Percentiles rank a stretch among this genome's conserved stretches.
Evolutionary conservation across 805 yeast species (phyloP).

Genomic region (Candida maris): DNA sequence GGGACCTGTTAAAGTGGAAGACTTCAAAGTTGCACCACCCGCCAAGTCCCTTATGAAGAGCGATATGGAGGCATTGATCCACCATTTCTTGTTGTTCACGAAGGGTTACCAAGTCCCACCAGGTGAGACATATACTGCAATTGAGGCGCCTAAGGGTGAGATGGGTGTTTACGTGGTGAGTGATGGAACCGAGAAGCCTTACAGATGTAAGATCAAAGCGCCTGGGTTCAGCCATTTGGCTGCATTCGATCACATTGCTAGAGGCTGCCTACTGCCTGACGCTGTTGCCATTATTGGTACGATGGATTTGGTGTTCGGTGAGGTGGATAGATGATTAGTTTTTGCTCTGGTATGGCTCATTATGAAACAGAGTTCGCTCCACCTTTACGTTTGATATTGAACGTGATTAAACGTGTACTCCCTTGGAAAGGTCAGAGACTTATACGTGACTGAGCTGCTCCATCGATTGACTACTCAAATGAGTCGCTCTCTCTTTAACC

Average conservation of each 20-base stretch:
- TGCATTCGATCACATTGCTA: conserved; percentile 81
- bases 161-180: conserved; percentile 88
- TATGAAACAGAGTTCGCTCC: too few species aligned
- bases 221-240: conserved; percentile 91
- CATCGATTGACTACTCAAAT: conserved; percentile 2
- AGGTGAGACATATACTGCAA: conserved; percentile 88
- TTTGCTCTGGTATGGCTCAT: too few species aligned
- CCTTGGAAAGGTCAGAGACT: too few species aligned
- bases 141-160: conserved; percentile 94
- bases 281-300: conserved; percentile 94
- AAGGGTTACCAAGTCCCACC: conserved; percentile 87
- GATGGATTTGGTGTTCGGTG: conserved; percentile 93
- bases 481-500: conserved; percentile 3
- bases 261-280: conserved; percentile 86
- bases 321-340: conserved; percentile 82
- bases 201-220: conserved; percentile 90
- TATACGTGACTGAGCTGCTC: neutral
- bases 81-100: conserved; percentile 82
- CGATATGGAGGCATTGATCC: conserved; percentile 90
- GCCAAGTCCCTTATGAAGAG: conserved; percentile 80
- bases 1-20: conserved; percentile 89
- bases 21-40: conserved; percentile 80
- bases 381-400: too few species aligned
- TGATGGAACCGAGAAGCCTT: conserved; percentile 88
- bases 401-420: too few species aligned